phyloP scores from a whole-genome alignment of 2,329 filamentous ascomycete genomes.

The Pseudogymnoascus sp. region DNA sequence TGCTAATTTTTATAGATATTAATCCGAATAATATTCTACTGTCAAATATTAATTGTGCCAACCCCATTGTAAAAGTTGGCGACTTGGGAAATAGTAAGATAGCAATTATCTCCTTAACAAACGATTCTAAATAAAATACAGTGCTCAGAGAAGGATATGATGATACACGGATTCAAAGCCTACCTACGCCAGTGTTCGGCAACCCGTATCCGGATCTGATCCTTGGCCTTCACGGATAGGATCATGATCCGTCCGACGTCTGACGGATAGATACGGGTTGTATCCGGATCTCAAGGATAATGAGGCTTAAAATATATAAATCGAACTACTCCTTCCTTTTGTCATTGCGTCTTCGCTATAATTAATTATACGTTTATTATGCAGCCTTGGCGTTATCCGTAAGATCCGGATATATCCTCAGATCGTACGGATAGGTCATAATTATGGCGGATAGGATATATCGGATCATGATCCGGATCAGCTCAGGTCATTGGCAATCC shows the following conservation, averaged over 20 bases:
- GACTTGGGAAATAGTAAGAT: conserved; percentile 19
- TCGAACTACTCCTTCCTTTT: too few species aligned
- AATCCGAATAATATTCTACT: conserved; percentile 22
- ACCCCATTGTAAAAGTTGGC: conserved; percentile 20
- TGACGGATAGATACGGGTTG: neutral
- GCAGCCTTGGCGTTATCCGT: too few species aligned
- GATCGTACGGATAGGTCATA: neutral
- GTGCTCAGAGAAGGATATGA: neutral
- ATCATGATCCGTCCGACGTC: too few species aligned
- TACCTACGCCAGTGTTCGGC: neutral
- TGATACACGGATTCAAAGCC: neutral
- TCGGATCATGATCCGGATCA: neutral
- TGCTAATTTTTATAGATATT: conserved; percentile 18
- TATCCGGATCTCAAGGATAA: neutral
- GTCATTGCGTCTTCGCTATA: too few species aligned
- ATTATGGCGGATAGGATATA: neutral
- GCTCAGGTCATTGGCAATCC: neutral
- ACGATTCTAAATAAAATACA: neutral
- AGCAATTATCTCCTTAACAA: neutral
- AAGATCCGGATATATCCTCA: too few species aligned
- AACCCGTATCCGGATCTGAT: neutral
- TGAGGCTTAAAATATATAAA: neutral
- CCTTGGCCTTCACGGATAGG: neutral
- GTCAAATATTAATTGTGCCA: conserved; percentile 16
- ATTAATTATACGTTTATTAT: too few species aligned